phyloP scores from a whole-genome alignment of 208 protist genomes.

The Leishmania amazonensis region DNA sequence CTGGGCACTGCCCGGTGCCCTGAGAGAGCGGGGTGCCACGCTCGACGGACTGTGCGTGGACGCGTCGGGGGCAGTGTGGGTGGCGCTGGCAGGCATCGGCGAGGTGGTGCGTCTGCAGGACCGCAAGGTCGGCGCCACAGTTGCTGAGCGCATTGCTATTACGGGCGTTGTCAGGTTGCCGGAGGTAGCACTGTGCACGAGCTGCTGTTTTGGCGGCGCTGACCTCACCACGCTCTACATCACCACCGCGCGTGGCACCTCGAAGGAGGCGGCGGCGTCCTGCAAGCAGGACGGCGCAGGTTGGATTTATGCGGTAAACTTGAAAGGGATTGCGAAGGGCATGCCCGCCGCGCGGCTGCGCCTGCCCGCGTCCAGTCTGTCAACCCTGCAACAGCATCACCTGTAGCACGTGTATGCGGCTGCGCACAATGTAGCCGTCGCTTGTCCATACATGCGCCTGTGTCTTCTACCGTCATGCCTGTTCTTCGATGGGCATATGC shows the following conservation, averaged over 20 bases:
- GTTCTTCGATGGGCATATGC: neutral
- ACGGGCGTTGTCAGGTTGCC: slow-evolving; percentile 26
- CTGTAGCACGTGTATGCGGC: neutral
- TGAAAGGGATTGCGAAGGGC: slow-evolving; percentile 29
- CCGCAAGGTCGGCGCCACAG: neutral
- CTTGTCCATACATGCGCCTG: neutral
- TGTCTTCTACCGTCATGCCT: neutral
- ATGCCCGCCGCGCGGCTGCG: slow-evolving; percentile 19
- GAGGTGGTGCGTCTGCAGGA: slow-evolving; percentile 32
- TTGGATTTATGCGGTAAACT: slow-evolving; percentile 31
- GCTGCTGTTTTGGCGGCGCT: slow-evolving; percentile 36
- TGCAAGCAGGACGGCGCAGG: slow-evolving; percentile 25
- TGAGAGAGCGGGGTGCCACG: slow-evolving; percentile 16
- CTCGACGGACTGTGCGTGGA: slow-evolving; percentile 36
- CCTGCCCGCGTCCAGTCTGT: neutral
- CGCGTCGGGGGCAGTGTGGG: slow-evolving; percentile 24
- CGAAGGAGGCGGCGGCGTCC: slow-evolving; percentile 14
- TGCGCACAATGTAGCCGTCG: neutral
- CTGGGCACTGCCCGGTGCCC: slow-evolving; percentile 15
- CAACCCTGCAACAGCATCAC: neutral
- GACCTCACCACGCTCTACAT: slow-evolving; percentile 38
- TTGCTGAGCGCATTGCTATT: slow-evolving; percentile 7
- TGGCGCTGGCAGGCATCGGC: slow-evolving; percentile 28
- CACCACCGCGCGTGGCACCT: slow-evolving; percentile 30
- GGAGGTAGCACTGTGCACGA: slow-evolving; percentile 19